Evolutionary conservation across 1,284 basidiomycete species (phyloP), one percentile per base, ranked within the genome.

Genomic region (Ustilago curta): DNA sequence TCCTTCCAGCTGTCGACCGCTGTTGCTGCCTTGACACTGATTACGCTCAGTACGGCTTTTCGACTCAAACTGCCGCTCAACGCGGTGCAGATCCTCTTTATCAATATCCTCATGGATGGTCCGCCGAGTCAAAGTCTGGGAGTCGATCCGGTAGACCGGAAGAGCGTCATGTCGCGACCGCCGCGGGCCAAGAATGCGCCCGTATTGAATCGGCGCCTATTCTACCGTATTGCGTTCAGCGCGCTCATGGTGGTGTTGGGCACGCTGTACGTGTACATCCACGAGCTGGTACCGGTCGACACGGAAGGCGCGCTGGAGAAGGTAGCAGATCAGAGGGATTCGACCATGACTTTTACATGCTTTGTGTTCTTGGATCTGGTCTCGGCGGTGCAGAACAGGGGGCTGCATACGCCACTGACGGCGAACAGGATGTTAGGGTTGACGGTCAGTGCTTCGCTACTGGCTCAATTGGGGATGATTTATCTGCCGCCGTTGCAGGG

Each of bases 61-160:
- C 90, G 92, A 18, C 87, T 97, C 52, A 91, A 91, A 78, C 95
- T 96, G 82, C 96, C 95, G 16, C 88, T 99, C 72, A 99, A 99
- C 84, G 91, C 96, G 3, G 98, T 98, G 95, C 95, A 98, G 86
- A 98, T 99, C 79, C 87, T 99, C 25, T 98, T 97, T 85, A 97
- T 98, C 85, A 98, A 98, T 86, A 97, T 98, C 83, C 89, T 98
- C 55, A 97, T 97, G 95, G 95, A 98, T 80, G 96, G 95, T n/a
- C 95, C 95, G 16, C 95, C 95, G 2, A 94, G 93, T 83, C 95
- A 97, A 86, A 94, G 93, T 52, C 88, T 99, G 47, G 96, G 96
- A 53, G 96, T 99, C 6, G 96, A 99, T 86, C 96, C 96, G 9
- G 93, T 96, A 23, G 93, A 97, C 84, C 90, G 90, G 21, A 91